These are phyloP conservation scores for Trichoderma gamsii DNA, from an alignment of 495 filamentous ascomycete genomes.

Conservation along the genomic window DNA sequence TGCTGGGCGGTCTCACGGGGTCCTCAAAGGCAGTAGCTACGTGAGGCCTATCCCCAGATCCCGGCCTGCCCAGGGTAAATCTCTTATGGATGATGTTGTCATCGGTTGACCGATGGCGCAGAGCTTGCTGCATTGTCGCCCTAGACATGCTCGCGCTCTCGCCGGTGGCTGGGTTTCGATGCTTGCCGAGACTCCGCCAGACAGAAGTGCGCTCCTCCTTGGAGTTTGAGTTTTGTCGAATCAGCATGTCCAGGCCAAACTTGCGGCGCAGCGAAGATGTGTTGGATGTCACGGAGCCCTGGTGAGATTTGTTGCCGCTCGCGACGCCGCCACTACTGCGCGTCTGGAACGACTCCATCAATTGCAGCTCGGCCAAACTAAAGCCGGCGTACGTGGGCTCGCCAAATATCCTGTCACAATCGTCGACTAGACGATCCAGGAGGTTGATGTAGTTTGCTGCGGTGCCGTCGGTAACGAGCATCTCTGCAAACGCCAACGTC, in stretches of 20 bases:
- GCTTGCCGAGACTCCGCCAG: conserved; percentile 86
- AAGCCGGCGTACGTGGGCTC: conserved; percentile 29
- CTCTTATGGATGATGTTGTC: conserved; percentile 39
- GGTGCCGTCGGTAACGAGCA: conserved; percentile 70
- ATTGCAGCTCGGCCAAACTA: neutral
- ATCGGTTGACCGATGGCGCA: conserved; percentile 58
- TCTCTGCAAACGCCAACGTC: conserved; percentile 84
- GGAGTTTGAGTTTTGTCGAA: conserved; percentile 70
- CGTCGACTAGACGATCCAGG: conserved; percentile 86
- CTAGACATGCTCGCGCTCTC: conserved; percentile 41
- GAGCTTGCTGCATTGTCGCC: conserved; percentile 35
- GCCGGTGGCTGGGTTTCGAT: conserved; percentile 47
- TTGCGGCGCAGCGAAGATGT: conserved; percentile 78
- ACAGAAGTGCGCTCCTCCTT: conserved; percentile 68
- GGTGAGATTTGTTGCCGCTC: conserved; percentile 42
- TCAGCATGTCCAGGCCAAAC: conserved; percentile 68
- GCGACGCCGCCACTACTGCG: conserved; percentile 31
- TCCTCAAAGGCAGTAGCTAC: conserved; percentile 58
- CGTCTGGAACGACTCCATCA: conserved; percentile 1
- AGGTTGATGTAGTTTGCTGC: conserved; percentile 83
- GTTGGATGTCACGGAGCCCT: conserved; percentile 53
- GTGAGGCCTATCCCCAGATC: conserved; percentile 59
- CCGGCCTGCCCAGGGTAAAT: conserved; percentile 46
- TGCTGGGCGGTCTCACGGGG: conserved; percentile 23
- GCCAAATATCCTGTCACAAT: conserved; percentile 82